Conservation (phyloP, 202 grass and related monocot genomes). For the Panicum virgatum region DNA sequence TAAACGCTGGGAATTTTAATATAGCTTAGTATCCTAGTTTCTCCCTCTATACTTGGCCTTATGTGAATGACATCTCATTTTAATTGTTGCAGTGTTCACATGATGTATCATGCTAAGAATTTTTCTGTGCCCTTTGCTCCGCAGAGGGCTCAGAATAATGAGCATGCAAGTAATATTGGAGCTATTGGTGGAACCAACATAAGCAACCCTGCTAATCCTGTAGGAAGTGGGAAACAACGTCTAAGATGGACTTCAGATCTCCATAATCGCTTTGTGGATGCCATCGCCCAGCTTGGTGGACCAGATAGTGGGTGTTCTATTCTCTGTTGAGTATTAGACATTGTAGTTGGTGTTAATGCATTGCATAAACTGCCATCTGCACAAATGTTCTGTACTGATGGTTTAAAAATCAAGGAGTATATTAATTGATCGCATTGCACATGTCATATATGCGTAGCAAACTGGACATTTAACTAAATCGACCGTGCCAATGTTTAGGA, state of each 20-base stretch:
- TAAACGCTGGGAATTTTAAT: neutral
- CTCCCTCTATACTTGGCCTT: neutral
- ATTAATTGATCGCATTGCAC: neutral
- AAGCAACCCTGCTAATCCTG: slow-evolving; percentile 60
- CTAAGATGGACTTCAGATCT: slow-evolving; percentile 95
- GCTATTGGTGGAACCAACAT: slow-evolving; percentile 60
- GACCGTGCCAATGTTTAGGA: slow-evolving; percentile 10
- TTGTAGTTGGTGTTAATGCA: slow-evolving; percentile 28
- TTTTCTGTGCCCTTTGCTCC: slow-evolving; percentile 70
- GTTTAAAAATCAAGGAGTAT: neutral
- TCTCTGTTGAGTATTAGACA: slow-evolving; percentile 48
- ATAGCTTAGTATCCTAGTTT: slow-evolving; percentile 15
- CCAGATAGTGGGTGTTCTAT: slow-evolving; percentile 98
- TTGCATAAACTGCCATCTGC: neutral
- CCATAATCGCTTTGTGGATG: slow-evolving; percentile 95
- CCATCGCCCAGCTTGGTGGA: slow-evolving; percentile 92
- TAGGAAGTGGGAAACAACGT: slow-evolving; percentile 75
- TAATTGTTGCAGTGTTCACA: slow-evolving; percentile 53
- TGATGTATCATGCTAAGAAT: slow-evolving; percentile 87
- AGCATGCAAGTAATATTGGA: slow-evolving; percentile 60
- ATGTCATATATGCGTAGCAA: neutral
- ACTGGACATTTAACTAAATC: neutral
- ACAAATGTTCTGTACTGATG: neutral
- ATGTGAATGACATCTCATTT: slow-evolving; percentile 25
- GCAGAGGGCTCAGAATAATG: slow-evolving; percentile 68